Base-by-base conservation (phyloP, 176 grass and related monocot species). In the Hsuehochloa calcarea region DNA sequence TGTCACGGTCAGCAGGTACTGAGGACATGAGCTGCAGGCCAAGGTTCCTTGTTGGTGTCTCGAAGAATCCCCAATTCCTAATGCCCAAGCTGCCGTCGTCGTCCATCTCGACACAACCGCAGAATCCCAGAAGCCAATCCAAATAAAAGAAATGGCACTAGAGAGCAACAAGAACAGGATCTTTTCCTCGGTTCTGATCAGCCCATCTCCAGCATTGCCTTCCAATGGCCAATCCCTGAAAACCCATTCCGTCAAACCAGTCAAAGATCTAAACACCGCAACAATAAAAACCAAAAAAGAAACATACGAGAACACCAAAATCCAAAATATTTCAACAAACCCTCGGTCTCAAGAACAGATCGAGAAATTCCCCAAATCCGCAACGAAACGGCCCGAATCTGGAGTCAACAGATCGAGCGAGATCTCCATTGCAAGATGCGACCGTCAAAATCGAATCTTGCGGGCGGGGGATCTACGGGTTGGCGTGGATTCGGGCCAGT, bases 11-110 rank as follows among this genome's bases (percentile, higher is more conserved):
- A 43, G 80, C 54, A 15, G 82, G 64, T 3, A 80, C 79, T 1
- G 91, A 85, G 2, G 90, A 85, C 90, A 92, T 92, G 29, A 92
- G 91, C 75, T 86, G 90, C 47, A 92, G 79, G 15, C 87, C 84
- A 49, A 87, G 73, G 62, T 87, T 92, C 71, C 74, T 92, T 16
- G 79, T 40, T 12, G 68, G 84, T 0, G 74, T 38, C 3, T 92
- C 87, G 56, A 84, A 92, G 82, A 72, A 92, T 31, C 87, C 84
- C 87, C 91, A 90, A 72, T 84, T 83, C 74, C 84, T 80, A 40
- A 89, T 68, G n/a, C 87, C 69, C 62, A 92, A 87, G 44, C 75
- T 88, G 35, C 84, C 91, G 29, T 92, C 87, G 8, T 87, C 91
- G 70, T 92, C 91, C 91, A 90, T 90, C 70, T 70, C 23, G 22